phyloP scores from a whole-genome alignment of 176 grass and related monocot species.

The Urochloa ruziziensis region DNA sequence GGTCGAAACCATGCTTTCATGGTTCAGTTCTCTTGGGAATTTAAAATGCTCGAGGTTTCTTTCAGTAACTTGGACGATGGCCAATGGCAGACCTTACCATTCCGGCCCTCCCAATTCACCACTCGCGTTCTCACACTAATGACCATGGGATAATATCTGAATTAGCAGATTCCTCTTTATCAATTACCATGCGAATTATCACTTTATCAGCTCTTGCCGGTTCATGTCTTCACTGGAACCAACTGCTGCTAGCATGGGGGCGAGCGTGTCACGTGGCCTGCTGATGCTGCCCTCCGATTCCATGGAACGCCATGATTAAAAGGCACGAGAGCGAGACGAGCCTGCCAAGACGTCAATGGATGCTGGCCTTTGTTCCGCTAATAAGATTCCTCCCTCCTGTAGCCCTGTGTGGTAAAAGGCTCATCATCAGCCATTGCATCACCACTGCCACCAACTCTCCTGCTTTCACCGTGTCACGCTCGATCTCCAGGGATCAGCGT shows the following conservation, averaged over 20 bases:
- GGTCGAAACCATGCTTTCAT: no score
- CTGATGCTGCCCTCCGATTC: conserved; percentile 47
- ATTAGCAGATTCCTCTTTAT: no score
- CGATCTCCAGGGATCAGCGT: background rate
- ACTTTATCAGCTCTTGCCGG: no score
- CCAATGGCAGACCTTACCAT: no score
- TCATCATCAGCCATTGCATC: conserved; percentile 63
- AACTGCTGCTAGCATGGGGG: background rate
- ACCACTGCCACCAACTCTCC: conserved; percentile 28
- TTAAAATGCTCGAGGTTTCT: no score
- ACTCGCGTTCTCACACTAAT: no score
- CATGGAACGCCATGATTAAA: conserved; percentile 51
- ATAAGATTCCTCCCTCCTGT: conserved; percentile 51
- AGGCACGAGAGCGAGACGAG: conserved; percentile 26
- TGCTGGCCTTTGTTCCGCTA: conserved; percentile 46
- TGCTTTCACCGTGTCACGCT: background rate
- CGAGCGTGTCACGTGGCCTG: conserved; percentile 34
- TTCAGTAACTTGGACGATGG: no score
- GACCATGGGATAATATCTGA: no score
- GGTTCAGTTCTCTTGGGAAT: no score
- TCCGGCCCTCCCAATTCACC: no score
- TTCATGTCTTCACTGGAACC: no score
- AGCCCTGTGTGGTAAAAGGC: conserved; percentile 44
- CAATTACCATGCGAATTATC: no score
- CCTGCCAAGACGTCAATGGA: conserved; percentile 49